Conservation (phyloP, 495 filamentous ascomycete species). For the Trichoderma gamsii region DNA sequence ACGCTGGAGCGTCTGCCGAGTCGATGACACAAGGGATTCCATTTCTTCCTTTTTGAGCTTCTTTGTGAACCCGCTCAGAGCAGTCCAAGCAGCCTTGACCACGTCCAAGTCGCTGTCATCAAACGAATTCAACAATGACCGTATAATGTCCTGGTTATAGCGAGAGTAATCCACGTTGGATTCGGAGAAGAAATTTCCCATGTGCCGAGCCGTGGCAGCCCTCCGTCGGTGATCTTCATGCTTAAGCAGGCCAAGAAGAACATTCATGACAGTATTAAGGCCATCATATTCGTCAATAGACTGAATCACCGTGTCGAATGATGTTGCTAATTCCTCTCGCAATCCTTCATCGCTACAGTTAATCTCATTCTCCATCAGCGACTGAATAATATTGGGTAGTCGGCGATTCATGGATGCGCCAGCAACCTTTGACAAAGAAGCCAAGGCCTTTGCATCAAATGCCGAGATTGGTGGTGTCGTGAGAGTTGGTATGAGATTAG, state of each 20-base stretch:
- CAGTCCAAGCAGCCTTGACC: constrained; percentile 88
- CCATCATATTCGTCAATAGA: constrained; percentile 96
- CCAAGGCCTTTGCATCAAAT: constrained; percentile 91
- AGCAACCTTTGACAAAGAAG: constrained; percentile 86
- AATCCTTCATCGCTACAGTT: constrained; percentile 68
- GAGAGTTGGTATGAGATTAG: constrained; percentile 89
- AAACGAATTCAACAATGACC: constrained; percentile 81
- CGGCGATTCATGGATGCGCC: constrained; percentile 81
- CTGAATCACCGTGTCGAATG: constrained; percentile 81
- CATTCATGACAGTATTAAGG: constrained; percentile 88
- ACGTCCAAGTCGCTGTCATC: constrained; percentile 79
- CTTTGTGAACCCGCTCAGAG: constrained; percentile 80
- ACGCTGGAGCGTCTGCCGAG: constrained; percentile 73
- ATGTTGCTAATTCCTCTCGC: constrained; percentile 61
- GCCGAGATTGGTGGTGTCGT: constrained; percentile 82
- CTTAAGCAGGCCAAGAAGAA: constrained; percentile 79
- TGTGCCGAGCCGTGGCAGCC: constrained; percentile 65
- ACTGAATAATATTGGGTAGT: constrained; percentile 81
- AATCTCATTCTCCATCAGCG: constrained; percentile 88
- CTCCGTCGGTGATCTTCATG: constrained; percentile 86
- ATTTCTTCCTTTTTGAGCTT: constrained; percentile 94
- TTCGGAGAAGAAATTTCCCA: constrained; percentile 81
- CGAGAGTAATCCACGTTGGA: constrained; percentile 83
- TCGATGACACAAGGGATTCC: constrained; percentile 85
- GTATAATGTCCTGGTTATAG: constrained; percentile 91